Conservation (phyloP, 2,329 filamentous ascomycete species). For the Aschersonia sp. region DNA sequence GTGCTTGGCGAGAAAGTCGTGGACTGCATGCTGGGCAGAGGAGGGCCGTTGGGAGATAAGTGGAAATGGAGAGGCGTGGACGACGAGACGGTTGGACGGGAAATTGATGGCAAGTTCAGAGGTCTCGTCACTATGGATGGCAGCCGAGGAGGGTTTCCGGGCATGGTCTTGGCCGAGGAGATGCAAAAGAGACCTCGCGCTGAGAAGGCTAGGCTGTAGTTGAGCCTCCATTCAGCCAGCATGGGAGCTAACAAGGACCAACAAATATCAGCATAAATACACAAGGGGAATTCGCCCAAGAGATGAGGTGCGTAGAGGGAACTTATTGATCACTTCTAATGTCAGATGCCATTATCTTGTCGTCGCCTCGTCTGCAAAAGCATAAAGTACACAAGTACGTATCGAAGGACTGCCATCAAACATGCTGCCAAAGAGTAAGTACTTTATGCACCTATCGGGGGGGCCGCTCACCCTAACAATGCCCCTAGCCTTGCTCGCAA, state of each 20-base stretch:
- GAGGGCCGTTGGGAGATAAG: slow-evolving; percentile 37
- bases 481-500: background rate
- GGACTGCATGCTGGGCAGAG: slow-evolving; percentile 34
- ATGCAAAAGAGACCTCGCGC: slow-evolving; percentile 9
- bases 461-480: background rate
- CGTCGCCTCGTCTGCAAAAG: too few species aligned
- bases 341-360: too few species aligned
- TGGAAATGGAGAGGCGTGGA: slow-evolving; percentile 50
- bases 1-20: slow-evolving; percentile 48
- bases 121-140: slow-evolving; percentile 37
- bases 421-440: background rate
- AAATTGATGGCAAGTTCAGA: slow-evolving; percentile 20
- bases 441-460: slow-evolving; percentile 8
- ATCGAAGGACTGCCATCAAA: too few species aligned
- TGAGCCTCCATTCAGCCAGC: background rate
- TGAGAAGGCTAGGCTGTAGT: background rate
- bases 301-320: too few species aligned
- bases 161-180: slow-evolving; percentile 30
- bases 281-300: too few species aligned
- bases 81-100: slow-evolving; percentile 17
- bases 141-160: slow-evolving; percentile 32
- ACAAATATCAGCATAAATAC: too few species aligned
- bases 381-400: too few species aligned
- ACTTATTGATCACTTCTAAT: too few species aligned
- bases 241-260: too few species aligned